Evolutionary conservation across 73 alveolate species (phyloP), one percentile per base, ranked within the genome.

Genomic region (Paramecium pentaurelia): DNA sequence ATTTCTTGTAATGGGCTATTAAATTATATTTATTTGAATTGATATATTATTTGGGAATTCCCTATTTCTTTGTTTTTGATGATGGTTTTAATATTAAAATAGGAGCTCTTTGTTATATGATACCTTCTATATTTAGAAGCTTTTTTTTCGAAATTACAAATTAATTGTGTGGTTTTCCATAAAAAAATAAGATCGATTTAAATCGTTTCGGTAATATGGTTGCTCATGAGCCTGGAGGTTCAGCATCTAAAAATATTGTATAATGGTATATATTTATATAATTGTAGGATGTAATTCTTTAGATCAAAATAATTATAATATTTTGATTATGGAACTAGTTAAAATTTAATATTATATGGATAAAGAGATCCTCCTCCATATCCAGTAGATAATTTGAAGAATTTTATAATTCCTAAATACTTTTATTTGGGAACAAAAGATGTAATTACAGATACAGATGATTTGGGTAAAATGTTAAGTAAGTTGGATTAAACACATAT

Each of bases 241-340:
- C 68, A 36, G 58, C 88, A 36, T 22, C 60, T 4, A 75, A 75
- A 18, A 75, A 75, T 20, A n/a, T 75, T 2, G 68, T 75, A n/a
- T 75, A 75, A 75, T 75, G 88, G 88, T 93, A 47, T 77, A 92
- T 77, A 75, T 71, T 47, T 92, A 5, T 86, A 84, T 37, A 88
- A 88, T 36, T 90, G 64, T 95, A 94, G 98, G 98, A 94, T 93
- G 94, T 93, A 95, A 94, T 89, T 95, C 64, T 92, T 92, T 86
- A 92, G 88, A 86, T 92, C 94, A 16, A 94, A 94, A 94, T 77
- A 94, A 93, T 64, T 94, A 16, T 92, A 93, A 86, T 93, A 93
- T 60, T 95, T 73, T 95, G 97, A 95, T 73, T 95, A 93, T 94
- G 98, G 98, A 18, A 88, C 87, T 40, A 59, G 86, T 77, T 77